These are phyloP conservation scores for Leucaena leucocephala DNA, from an alignment of 306 rosid species.

Conservation along the genomic window DNA sequence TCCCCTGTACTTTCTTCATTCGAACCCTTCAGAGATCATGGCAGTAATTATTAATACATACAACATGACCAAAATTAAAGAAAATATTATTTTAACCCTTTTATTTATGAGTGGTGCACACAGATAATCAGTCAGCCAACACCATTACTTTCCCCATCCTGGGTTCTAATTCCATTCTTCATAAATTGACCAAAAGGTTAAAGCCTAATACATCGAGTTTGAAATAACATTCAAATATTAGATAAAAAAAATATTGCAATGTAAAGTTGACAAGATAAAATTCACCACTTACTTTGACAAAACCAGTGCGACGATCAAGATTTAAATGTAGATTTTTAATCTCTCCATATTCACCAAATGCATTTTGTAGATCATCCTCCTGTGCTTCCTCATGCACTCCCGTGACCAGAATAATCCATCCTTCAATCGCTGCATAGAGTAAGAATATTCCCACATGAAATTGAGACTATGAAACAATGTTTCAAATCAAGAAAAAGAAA, in stretches of 20 bases:
- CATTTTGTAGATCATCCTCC: conserved; percentile 84
- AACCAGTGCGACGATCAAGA: conserved; percentile 98
- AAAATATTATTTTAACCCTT: background rate
- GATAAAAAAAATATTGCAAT: background rate
- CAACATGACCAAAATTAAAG: background rate
- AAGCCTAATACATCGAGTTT: background rate
- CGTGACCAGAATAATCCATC: conserved; percentile 96
- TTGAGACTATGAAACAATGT: background rate
- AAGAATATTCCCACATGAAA: background rate
- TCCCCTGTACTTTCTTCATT: conserved; percentile 7
- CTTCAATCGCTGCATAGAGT: conserved; percentile 76
- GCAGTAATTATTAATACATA: background rate
- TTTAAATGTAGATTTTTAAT: conserved; percentile 90
- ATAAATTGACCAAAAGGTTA: background rate
- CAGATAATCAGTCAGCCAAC: background rate
- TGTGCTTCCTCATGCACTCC: conserved; percentile 99
- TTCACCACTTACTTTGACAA: conserved; percentile 68
- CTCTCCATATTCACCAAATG: conserved; percentile 94
- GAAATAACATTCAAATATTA: background rate
- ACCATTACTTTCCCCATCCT: background rate
- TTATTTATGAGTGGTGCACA: background rate
- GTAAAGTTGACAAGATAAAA: background rate
- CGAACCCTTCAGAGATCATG: conserved; percentile 13
- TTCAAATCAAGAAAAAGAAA: background rate
- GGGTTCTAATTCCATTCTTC: background rate